A percentile compares a stretch with the other conserved stretches of the same genome.
These are phyloP conservation scores for Silene conica DNA, from an alignment of 148 eudicot genomes.

Conservation along the genomic window DNA sequence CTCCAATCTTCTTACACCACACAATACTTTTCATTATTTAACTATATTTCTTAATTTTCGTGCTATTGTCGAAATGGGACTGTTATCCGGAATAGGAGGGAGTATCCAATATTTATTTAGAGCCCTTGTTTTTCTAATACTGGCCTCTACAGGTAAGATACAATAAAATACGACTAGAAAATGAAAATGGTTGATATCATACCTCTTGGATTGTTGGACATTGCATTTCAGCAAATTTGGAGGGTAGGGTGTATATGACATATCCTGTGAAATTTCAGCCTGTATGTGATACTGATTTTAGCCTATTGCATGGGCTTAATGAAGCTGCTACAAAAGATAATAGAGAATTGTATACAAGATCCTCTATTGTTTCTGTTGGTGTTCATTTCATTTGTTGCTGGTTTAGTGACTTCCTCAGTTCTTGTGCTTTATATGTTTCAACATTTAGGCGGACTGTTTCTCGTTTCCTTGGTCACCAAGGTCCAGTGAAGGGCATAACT, in stretches of 20 bases:
- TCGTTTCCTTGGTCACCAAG: slow-evolving; percentile 87
- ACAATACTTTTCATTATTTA: too few species aligned
- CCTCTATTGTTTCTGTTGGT: neutral
- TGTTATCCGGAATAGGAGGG: too few species aligned
- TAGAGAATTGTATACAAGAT: neutral
- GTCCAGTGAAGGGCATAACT: slow-evolving; percentile 75
- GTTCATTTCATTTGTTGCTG: neutral
- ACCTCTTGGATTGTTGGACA: neutral
- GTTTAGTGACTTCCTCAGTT: neutral
- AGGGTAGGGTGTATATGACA: neutral
- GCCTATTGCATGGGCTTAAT: neutral
- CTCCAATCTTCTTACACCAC: too few species aligned
- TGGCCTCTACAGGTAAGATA: neutral
- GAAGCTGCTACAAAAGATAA: neutral
- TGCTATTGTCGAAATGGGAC: too few species aligned
- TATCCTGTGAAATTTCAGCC: neutral
- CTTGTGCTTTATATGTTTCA: slow-evolving; percentile 10
- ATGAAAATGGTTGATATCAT: too few species aligned
- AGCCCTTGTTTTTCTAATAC: neutral
- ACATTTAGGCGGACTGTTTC: slow-evolving; percentile 64
- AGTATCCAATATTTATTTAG: neutral
- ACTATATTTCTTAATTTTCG: too few species aligned
- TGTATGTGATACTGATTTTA: neutral
- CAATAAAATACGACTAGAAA: too few species aligned
- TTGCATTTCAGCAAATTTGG: neutral